Evolutionary conservation across 176 grass and related monocot genomes (phyloP).

Genomic region (Stipa capillata): DNA sequence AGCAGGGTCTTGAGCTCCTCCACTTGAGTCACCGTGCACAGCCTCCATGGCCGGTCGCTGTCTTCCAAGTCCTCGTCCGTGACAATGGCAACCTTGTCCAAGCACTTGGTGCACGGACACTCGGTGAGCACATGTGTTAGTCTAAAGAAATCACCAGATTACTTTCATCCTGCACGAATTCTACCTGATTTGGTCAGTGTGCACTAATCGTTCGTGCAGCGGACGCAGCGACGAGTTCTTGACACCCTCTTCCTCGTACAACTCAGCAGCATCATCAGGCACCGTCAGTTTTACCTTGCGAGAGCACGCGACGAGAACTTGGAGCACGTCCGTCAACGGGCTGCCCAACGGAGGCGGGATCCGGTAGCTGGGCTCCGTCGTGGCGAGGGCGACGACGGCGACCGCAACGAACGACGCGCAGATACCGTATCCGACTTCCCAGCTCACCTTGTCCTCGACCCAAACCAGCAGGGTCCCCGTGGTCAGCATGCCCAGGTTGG

Average conservation of each 20-base stretch:
- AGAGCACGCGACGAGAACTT: constrained; percentile 17
- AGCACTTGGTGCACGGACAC: background rate
- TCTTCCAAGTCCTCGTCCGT: background rate
- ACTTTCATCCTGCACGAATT: background rate
- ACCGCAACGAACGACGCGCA: constrained; percentile 17
- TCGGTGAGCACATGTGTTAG: background rate
- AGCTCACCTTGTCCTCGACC: constrained; percentile 37
- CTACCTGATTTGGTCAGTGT: constrained; percentile 22
- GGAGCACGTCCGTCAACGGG: constrained; percentile 1
- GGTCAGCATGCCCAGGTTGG: constrained; percentile 30
- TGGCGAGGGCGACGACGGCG: constrained; percentile 17
- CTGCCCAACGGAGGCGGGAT: constrained; percentile 10
- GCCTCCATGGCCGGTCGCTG: constrained; percentile 1
- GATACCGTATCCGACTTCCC: constrained; percentile 52
- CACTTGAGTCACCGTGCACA: constrained; percentile 28
- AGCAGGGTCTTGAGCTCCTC: constrained; percentile 26
- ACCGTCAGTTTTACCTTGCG: constrained; percentile 1
- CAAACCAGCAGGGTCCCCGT: constrained; percentile 48
- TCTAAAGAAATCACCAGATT: background rate
- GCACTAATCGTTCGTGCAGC: background rate
- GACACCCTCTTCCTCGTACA: constrained; percentile 9
- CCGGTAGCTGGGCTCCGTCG: constrained; percentile 14
- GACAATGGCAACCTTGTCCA: constrained; percentile 33
- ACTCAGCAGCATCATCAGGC: background rate
- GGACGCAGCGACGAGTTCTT: background rate